These are phyloP conservation scores for Gossypium stocksii DNA, from an alignment of 345 rosid genomes.

Conservation along the genomic window DNA sequence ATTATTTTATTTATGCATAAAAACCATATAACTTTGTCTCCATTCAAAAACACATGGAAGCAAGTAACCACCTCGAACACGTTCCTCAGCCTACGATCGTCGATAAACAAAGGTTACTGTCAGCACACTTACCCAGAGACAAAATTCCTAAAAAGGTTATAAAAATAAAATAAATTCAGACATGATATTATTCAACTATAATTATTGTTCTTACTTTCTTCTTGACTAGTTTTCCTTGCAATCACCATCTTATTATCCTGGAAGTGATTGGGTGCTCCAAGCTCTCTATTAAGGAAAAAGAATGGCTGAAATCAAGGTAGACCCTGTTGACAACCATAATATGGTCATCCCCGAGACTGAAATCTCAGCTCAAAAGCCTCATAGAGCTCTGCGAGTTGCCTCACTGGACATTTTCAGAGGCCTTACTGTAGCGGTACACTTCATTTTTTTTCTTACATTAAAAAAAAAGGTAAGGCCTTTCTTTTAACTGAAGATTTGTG, in stretches of 20 bases:
- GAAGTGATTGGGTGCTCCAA: neutral
- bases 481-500: neutral
- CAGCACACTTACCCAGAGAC: neutral
- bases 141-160: neutral
- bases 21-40: neutral
- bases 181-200: constrained; percentile 40
- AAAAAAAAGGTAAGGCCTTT: neutral
- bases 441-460: neutral
- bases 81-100: neutral
- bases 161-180: neutral
- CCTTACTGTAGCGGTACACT: constrained; percentile 70
- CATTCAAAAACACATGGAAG: neutral
- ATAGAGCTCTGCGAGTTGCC: constrained; percentile 42
- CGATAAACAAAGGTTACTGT: neutral
- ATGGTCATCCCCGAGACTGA: constrained; percentile 30
- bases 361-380: constrained; percentile 22
- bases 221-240: constrained; percentile 24
- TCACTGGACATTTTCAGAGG: constrained; percentile 90
- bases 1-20: too few relatives aligned
- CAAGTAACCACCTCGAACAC: neutral
- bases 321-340: constrained; percentile 26
- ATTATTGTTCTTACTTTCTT: constrained; percentile 71
- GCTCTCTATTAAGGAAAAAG: neutral
- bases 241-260: neutral
- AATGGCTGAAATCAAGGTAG: constrained; percentile 55